Evolutionary conservation across 129 eudicot genomes (phyloP).

Genomic region (Solidago caesia): DNA sequence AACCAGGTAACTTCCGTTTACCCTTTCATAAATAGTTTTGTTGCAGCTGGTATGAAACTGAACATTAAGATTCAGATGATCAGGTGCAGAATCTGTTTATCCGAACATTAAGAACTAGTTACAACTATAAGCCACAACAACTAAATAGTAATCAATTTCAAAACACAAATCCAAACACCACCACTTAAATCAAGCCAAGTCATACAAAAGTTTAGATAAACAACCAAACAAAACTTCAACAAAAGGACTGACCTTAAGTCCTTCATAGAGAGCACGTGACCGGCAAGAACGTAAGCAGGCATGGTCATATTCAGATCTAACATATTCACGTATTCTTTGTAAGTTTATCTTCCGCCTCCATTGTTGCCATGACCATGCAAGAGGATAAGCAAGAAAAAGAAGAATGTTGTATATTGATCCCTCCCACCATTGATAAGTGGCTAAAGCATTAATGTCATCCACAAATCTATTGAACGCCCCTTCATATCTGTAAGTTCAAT

Average conservation of each 20-base stretch:
- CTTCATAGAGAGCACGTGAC: constrained; percentile 97
- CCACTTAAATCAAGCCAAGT: not conserved
- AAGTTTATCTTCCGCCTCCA: constrained; percentile 85
- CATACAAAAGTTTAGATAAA: not conserved
- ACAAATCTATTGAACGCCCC: constrained; percentile 87
- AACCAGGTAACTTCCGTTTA: not conserved
- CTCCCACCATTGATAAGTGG: constrained; percentile 97
- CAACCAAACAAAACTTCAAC: not conserved
- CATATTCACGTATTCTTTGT: constrained; percentile 88
- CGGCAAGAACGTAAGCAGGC: constrained; percentile 98
- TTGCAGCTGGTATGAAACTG: not conserved
- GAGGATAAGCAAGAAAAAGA: constrained; percentile 80
- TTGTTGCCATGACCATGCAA: constrained; percentile 98
- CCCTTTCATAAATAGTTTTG: constrained; percentile 1
- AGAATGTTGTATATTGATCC: constrained; percentile 77
- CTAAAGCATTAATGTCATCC: constrained; percentile 80
- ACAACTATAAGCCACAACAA: not conserved
- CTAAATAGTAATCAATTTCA: not conserved
- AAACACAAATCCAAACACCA: not conserved
- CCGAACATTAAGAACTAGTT: not conserved
- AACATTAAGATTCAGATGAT: not conserved
- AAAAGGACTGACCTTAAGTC: constrained; percentile 64
- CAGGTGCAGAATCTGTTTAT: not conserved
- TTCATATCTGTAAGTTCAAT: constrained; percentile 66
- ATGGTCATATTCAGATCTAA: constrained; percentile 95